Base-by-base conservation (phyloP, 352 stramenopile species). In the Phytophthora lateralis region DNA sequence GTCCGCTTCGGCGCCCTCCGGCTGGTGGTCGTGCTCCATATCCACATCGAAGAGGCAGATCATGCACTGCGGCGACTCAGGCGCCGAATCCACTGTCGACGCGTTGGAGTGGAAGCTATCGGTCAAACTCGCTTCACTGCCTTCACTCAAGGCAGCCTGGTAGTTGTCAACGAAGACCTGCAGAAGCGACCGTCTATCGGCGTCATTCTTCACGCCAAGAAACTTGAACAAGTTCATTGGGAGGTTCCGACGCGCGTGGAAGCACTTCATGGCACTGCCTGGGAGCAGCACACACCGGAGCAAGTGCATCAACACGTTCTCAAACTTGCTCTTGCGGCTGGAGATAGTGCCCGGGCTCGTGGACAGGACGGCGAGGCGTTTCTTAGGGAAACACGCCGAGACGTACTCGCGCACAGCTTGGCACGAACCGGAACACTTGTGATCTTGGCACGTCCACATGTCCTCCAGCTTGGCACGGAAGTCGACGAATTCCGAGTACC, bases 131-230 rank as follows among this genome's bases (percentile, higher is more conserved):
- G 60, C 53, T 24, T 53, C 55, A 9, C 30, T 54, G 21, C 34
- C 52, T 12, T 52, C 55, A 27, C 73, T 74, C 32, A 74, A 41
- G 8, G 47, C 34, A 9, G 30, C 14, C 32, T 81, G 55, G 63
- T 74, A 78, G 58, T 86, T 85, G 65, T 89, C 82, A 27, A 91
- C 69, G 56, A 84, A 89, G 35, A 89, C 76, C 61, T 91, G 79
- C 12, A 91, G 67, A 46, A 91, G 66, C 45, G 82, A 89, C 12
- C 82, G 79, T 34, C 69, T 75, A 44, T 89, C 77, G 21, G 58
- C 60, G 14, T 68, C 67, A 34, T 83, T 62, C 37, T 75, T 38
- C n/a, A 91, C 82, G 17, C 75, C 71, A 1, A 91, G 68, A 37
- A 89, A 89, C 53, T 80, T 44, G 48, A 88, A 89, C 27, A 91